Evolutionary conservation across 495 filamentous ascomycete species (phyloP), one percentile per base, ranked within the genome.

Genomic region (Parachaetomium inaequale): DNA sequence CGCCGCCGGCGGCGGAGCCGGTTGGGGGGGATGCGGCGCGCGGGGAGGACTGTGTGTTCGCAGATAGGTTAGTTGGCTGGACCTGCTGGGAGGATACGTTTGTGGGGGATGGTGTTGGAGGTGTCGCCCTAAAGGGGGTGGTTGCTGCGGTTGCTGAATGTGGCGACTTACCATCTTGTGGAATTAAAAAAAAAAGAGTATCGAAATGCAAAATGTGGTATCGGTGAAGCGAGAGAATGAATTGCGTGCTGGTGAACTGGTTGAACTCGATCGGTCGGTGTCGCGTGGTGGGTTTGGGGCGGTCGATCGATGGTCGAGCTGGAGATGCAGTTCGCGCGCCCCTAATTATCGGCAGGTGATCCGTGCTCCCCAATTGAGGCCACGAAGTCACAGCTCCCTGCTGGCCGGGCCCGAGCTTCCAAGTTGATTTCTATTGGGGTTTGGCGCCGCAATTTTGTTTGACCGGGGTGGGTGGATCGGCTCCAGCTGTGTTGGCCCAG

Each of bases 1-100:
- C 38, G 8, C 38, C 43, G 19, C 6, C 23, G 45, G 4, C 23
- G 23, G 21, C 45, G 19, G 8, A 6, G 23, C 21, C 45, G 47
- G 90, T 12, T 56, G 85, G 85, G 61, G 89, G 89, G 63, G 88
- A 88, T 49, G 80, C 78, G 54, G 90, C 76, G 65, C 87, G 85
- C 66, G 91, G 89, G 62, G 92, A 92, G 74, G 89, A 90, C 87
- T 90, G 42, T 38, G 43, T 32, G n/a, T 47, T 23, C 4, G 21
- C 6, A 34, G 25, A 5, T 21, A 19, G 29, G 4, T 7, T 52
- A 21, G 21, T 19, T 54, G 21, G 26, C 46, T 32, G n/a, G 25
- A 11, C 0, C 2, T 31, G 57, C 32, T 15, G n/a, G 6, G 46
- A 42, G 31, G 26, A 21, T 15, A 40, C 5, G 55, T 32, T 4